A percentile compares a stretch with the other conserved stretches of the same genome.
These are phyloP conservation scores for Cladophialophora yegresii DNA, from an alignment of 2,329 filamentous ascomycete genomes.

Conservation along the genomic window DNA sequence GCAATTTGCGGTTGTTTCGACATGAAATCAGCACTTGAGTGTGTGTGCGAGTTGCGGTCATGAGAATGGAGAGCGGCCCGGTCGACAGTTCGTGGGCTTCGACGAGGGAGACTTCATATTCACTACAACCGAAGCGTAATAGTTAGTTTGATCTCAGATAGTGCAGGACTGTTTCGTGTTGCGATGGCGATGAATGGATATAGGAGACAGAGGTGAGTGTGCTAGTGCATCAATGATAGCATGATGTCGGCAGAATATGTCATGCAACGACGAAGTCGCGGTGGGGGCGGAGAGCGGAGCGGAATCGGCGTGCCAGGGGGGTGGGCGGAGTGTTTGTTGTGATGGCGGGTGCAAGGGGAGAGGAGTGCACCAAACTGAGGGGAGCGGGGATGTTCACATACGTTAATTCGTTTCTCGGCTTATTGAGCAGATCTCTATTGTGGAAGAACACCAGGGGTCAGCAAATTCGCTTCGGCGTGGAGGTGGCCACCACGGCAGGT, in stretches of 20 bases:
- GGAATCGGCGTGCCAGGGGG: slow-evolving; percentile 28
- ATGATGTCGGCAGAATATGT: neutral
- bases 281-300: slow-evolving; percentile 33
- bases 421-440: slow-evolving; percentile 78
- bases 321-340: slow-evolving; percentile 27
- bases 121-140: slow-evolving; percentile 54
- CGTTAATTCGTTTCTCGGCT: slow-evolving; percentile 89
- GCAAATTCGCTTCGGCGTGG: slow-evolving; percentile 13
- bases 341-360: slow-evolving; percentile 19
- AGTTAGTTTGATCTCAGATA: slow-evolving; percentile 13
- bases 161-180: neutral
- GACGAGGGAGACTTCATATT: slow-evolving; percentile 84
- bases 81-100: slow-evolving; percentile 79
- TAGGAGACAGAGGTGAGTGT: neutral
- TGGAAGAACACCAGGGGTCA: slow-evolving; percentile 27
- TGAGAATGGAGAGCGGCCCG: slow-evolving; percentile 86
- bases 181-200: neutral
- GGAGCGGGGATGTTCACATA: slow-evolving; percentile 53
- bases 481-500: slow-evolving; percentile 12
- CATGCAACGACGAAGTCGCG: slow-evolving; percentile 4
- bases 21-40: slow-evolving; percentile 95
- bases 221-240: slow-evolving; percentile 1
- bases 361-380: slow-evolving; percentile 18
- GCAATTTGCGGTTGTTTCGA: slow-evolving; percentile 96
- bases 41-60: slow-evolving; percentile 92